These are phyloP conservation scores for Porcisia hertigi DNA, from an alignment of 208 protist species.

Conservation along the genomic window DNA sequence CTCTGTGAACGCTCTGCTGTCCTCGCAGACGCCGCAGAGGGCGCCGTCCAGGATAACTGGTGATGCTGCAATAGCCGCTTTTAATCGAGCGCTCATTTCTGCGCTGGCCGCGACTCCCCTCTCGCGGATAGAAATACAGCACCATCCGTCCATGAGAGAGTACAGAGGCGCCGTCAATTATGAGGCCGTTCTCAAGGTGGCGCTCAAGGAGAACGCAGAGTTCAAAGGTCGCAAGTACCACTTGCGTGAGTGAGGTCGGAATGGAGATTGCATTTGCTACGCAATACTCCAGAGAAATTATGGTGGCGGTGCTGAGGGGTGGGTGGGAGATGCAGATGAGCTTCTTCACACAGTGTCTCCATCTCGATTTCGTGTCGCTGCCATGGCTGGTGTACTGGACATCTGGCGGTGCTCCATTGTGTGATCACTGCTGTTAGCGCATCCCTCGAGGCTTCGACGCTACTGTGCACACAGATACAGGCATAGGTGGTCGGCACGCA, in stretches of 20 bases:
- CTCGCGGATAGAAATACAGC: conserved; percentile 39
- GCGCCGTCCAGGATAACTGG: neutral
- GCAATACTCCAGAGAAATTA: neutral
- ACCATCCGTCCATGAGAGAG: conserved; percentile 37
- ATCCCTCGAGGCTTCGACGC: neutral
- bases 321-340: neutral
- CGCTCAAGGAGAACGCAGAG: conserved; percentile 57
- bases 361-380: neutral
- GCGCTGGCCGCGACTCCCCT: conserved; percentile 41
- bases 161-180: conserved; percentile 44
- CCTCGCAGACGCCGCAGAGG: conserved; percentile 11
- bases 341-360: neutral
- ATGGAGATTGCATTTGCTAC: too few relatives aligned
- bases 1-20: conserved; percentile 29
- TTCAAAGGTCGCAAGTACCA: conserved; percentile 65
- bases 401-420: neutral
- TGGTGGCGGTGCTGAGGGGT: neutral
- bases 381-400: neutral
- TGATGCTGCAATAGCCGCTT: conserved; percentile 21
- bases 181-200: conserved; percentile 53
- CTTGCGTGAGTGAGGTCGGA: conserved; percentile 39
- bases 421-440: neutral
- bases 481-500: neutral
- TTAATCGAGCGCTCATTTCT: conserved; percentile 51
- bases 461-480: neutral